These are phyloP conservation scores for Penicillium corylophilum DNA, from an alignment of 2,329 filamentous ascomycete species.

Conservation along the genomic window DNA sequence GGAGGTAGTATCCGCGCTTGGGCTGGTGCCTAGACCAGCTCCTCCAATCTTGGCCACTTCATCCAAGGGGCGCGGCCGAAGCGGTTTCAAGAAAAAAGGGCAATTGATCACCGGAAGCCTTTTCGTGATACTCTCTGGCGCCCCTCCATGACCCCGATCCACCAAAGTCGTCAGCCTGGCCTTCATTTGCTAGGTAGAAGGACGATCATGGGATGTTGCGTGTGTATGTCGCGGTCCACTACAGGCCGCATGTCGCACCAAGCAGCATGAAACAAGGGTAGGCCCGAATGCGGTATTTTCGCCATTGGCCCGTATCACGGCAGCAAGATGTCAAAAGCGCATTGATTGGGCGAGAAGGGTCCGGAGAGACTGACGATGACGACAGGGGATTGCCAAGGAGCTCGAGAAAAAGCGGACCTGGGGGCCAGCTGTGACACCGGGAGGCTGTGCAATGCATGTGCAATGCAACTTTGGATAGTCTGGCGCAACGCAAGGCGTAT, in stretches of 20 bases:
- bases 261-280: background rate
- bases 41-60: background rate
- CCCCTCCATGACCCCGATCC: background rate
- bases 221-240: too few species aligned
- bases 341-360: background rate
- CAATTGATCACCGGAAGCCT: background rate
- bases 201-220: background rate
- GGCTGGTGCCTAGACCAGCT: background rate
- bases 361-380: conserved; percentile 8
- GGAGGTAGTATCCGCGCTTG: background rate
- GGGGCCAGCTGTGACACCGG: background rate
- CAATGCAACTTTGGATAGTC: background rate
- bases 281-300: conserved; percentile 5
- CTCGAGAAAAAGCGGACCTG: background rate
- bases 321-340: background rate
- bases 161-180: background rate
- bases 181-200: background rate
- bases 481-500: background rate
- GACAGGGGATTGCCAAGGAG: background rate
- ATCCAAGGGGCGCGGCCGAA: background rate
- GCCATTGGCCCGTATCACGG: conserved; percentile 4
- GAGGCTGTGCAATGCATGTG: background rate
- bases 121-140: too few species aligned
- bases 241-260: background rate
- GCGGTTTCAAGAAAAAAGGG: background rate